These are phyloP conservation scores for Dentipellis sp. DNA, from an alignment of 768 basidiomycete genomes.

Conservation along the genomic window DNA sequence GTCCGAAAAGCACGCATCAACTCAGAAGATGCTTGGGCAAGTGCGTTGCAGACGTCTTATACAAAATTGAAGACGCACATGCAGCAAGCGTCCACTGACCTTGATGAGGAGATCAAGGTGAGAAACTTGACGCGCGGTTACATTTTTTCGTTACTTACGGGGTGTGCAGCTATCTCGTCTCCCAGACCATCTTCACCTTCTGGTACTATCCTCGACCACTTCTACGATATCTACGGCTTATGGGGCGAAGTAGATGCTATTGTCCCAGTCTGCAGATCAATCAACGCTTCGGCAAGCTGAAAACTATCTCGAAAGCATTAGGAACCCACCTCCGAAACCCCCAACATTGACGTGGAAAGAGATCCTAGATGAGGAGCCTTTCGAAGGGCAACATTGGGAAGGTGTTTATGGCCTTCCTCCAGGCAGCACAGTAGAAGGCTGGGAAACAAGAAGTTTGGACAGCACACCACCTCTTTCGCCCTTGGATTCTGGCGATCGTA, in stretches of 20 bases:
- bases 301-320: constrained; percentile 35
- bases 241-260: constrained; percentile 32
- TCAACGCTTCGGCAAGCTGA: constrained; percentile 47
- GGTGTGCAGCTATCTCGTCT: constrained; percentile 40
- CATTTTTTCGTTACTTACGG: neutral
- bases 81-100: constrained; percentile 35
- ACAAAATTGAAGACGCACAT: constrained; percentile 40
- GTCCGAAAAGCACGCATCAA: constrained; percentile 64
- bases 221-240: neutral
- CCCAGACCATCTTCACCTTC: constrained; percentile 64
- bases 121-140: neutral
- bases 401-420: constrained; percentile 50
- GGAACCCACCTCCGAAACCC: constrained; percentile 30
- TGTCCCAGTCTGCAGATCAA: constrained; percentile 44
- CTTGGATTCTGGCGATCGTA: constrained; percentile 23
- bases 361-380: constrained; percentile 77
- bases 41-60: constrained; percentile 50
- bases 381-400: constrained; percentile 83
- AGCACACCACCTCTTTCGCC: constrained; percentile 65
- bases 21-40: constrained; percentile 49
- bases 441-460: constrained; percentile 39
- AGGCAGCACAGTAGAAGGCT: constrained; percentile 35
- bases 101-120: constrained; percentile 63
- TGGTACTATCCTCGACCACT: constrained; percentile 30
- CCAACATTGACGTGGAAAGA: constrained; percentile 59